A percentile compares a stretch with the other conserved stretches of the same genome.
These are phyloP conservation scores for Imleria badia DNA, from an alignment of 768 basidiomycete species.

Conservation along the genomic window DNA sequence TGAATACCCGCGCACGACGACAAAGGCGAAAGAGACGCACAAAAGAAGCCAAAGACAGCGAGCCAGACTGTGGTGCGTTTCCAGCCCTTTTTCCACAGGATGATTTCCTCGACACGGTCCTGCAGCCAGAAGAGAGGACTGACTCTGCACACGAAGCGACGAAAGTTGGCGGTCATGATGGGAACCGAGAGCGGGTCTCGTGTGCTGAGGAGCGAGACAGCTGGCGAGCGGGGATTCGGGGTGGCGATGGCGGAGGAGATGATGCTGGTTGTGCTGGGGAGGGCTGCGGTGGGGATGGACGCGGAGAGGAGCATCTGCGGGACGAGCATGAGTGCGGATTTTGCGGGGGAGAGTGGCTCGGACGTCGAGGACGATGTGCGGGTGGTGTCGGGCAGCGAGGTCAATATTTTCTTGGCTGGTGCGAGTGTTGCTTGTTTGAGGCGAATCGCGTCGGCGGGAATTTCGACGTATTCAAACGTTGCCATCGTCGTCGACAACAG, in stretches of 20 bases:
- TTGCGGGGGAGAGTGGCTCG: slow-evolving; percentile 26
- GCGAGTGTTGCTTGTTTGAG: slow-evolving; percentile 31
- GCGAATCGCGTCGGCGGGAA: neutral
- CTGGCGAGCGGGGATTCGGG: slow-evolving; percentile 17
- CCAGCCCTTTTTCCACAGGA: slow-evolving; percentile 81
- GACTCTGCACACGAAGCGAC: slow-evolving; percentile 70
- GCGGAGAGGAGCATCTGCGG: slow-evolving; percentile 38
- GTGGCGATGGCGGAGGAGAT: slow-evolving; percentile 22
- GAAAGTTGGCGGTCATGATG: slow-evolving; percentile 62
- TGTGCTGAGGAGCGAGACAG: slow-evolving; percentile 45
- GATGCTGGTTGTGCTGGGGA: neutral
- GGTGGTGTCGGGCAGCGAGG: slow-evolving; percentile 37
- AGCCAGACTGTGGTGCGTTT: slow-evolving; percentile 74
- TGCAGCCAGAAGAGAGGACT: slow-evolving; percentile 89
- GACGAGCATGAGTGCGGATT: slow-evolving; percentile 36
- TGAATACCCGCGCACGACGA: neutral
- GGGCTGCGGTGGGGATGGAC: slow-evolving; percentile 20
- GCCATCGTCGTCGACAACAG: no score
- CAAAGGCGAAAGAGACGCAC: slow-evolving; percentile 44
- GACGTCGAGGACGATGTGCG: slow-evolving; percentile 11
- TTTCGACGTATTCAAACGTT: no score
- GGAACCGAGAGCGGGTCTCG: slow-evolving; percentile 74
- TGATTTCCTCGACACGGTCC: slow-evolving; percentile 81
- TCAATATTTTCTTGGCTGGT: slow-evolving; percentile 42
- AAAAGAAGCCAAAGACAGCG: slow-evolving; percentile 73